Evolutionary conservation across 164 flowering plant species (phyloP), one percentile per base, ranked within the genome.

Genomic region (Saururus chinensis): DNA sequence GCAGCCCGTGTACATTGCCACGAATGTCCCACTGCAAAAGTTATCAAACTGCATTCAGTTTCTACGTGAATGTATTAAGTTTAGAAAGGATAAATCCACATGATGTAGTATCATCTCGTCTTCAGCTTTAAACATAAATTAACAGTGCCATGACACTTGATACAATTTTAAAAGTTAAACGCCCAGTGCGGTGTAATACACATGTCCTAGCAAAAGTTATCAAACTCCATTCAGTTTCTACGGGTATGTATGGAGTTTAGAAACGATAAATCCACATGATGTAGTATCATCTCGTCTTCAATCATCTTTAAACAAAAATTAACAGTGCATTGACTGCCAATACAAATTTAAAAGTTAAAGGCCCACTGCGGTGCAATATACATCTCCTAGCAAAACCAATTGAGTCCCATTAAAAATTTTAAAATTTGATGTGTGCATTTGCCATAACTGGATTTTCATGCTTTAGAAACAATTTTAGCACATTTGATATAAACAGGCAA

Each of bases 1-100:
- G 68, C 40, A 82, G 82, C 48, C 86, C 89, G 45, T 80, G 79
- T 8, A 81, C 82, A 68, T 68, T 77, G 12, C 89, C 86, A 64
- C 76, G 71, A 52, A 84, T 79, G 72, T 84, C 86, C 80, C 84
- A 80, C 86, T 84, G 76, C 60, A 57, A 56, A 51, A 25, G 14
- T 10, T 20, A 41, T 37, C 24, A 16, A 41, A 20, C 9, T 55
- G 9, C 35, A 23, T 4, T 42, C 49, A 9, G 17, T n/a, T 42
- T 42, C 49, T 10, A 42, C 49, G 7, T 10, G 49, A 10, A 4
- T 9, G 12, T 10, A 42, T n/a, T 42, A 9, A 42, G 17, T 42
- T 42, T 42, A 42, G 12, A 42, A 14, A 14, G 49, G 9, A 10
- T 9, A 42, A 42, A 1, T 42, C 17, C 1, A 1, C 9, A 30